Conservation (phyloP, 108 stramenopile genomes). For the Fragilaria crotonensis region DNA sequence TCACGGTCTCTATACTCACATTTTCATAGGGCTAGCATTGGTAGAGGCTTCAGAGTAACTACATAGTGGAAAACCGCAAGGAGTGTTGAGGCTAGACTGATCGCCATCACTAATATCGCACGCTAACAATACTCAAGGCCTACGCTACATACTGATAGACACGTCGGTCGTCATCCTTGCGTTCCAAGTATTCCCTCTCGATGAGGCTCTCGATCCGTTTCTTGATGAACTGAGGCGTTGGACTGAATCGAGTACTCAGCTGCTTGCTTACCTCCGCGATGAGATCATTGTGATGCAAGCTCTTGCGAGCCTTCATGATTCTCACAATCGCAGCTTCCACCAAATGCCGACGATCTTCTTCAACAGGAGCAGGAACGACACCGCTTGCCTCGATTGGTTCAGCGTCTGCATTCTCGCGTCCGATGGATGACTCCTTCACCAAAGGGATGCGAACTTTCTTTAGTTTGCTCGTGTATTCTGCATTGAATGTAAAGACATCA, state of each 20-base stretch:
- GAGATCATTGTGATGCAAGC: conserved; percentile 88
- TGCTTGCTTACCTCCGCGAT: conserved; percentile 89
- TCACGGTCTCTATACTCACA: too few relatives aligned
- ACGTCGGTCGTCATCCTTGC: conserved; percentile 74
- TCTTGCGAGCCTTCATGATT: conserved; percentile 96
- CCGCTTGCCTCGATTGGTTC: conserved; percentile 39
- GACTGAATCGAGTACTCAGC: conserved; percentile 75
- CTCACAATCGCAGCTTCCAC: conserved; percentile 95
- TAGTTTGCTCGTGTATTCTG: conserved; percentile 80
- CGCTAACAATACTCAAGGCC: neutral
- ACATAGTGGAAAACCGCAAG: too few relatives aligned
- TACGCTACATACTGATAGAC: conserved; percentile 87
- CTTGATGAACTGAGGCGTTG: conserved; percentile 89
- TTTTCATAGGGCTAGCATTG: too few relatives aligned
- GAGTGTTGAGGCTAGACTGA: too few relatives aligned
- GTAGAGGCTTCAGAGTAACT: too few relatives aligned
- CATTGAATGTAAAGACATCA: conserved; percentile 90
- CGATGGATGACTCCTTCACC: conserved; percentile 69
- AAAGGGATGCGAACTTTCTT: conserved; percentile 88
- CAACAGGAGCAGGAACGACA: conserved; percentile 66
- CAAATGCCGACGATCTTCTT: conserved; percentile 87
- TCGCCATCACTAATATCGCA: too few relatives aligned
- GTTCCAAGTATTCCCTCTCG: conserved; percentile 95
- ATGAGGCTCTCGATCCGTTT: conserved; percentile 94
- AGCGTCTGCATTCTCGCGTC: conserved; percentile 17